These are phyloP conservation scores for Starmerella khaoyaiensis DNA, from an alignment of 805 yeast genomes.

Conservation along the genomic window DNA sequence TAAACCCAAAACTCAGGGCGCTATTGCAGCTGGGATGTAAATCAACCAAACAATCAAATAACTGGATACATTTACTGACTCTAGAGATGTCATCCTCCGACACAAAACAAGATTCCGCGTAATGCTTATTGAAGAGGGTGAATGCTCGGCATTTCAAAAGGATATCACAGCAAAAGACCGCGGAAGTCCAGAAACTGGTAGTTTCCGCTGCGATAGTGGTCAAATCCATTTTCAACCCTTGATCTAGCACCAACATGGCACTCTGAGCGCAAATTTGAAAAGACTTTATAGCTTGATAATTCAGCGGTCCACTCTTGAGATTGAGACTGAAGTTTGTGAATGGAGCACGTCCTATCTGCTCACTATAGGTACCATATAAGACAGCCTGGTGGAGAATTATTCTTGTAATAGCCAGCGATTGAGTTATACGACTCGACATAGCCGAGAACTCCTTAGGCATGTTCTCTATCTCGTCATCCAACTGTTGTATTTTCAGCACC, in stretches of 20 bases:
- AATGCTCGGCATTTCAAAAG: constrained; percentile 27
- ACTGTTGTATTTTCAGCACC: constrained; percentile 35
- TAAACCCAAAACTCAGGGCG: constrained; percentile 23
- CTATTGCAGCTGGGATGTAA: constrained; percentile 25
- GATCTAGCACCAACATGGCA: constrained; percentile 19
- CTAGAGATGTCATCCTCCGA: constrained; percentile 17
- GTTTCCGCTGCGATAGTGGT: constrained; percentile 47
- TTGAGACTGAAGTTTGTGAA: constrained; percentile 28
- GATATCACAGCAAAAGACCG: constrained; percentile 24
- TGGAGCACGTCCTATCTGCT: constrained; percentile 26
- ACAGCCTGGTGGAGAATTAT: constrained; percentile 33
- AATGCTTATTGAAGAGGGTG: constrained; percentile 22
- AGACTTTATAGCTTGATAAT: constrained; percentile 22
- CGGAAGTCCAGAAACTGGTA: constrained; percentile 22
- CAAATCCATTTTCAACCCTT: constrained; percentile 22
- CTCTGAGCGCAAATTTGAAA: constrained; percentile 22
- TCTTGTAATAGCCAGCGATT: constrained; percentile 39
- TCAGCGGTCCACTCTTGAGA: constrained; percentile 17
- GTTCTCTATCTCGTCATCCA: constrained; percentile 36
- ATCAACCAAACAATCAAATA: constrained; percentile 19
- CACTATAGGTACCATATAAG: constrained; percentile 21
- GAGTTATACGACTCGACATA: constrained; percentile 2
- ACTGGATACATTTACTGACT: constrained; percentile 16
- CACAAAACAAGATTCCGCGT: constrained; percentile 22
- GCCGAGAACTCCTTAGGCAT: constrained; percentile 25